A percentile compares a stretch with the other conserved stretches of the same genome.
Evolutionary conservation across 768 basidiomycete genomes (phyloP).

Genomic region (Hirschioporus abietinus): DNA sequence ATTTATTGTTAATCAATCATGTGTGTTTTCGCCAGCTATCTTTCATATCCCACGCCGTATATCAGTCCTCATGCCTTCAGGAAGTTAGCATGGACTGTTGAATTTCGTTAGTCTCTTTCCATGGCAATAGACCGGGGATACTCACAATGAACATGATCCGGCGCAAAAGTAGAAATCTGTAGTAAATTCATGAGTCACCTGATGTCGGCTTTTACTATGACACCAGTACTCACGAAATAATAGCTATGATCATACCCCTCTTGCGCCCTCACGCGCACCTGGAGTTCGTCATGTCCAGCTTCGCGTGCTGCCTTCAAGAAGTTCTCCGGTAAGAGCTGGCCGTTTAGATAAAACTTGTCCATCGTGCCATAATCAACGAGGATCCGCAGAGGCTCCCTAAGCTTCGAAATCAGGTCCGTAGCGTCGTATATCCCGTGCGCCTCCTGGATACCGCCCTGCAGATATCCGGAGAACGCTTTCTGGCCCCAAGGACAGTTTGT

Average conservation of each 20-base stretch:
- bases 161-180: constrained; percentile 84
- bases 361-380: constrained; percentile 82
- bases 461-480: constrained; percentile 86
- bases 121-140: constrained; percentile 15
- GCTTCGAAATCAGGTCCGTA: constrained; percentile 67
- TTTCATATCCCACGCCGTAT: background rate
- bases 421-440: constrained; percentile 76
- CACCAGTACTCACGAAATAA: constrained; percentile 59
- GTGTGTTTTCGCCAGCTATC: background rate
- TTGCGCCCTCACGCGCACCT: constrained; percentile 75
- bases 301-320: constrained; percentile 76
- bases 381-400: constrained; percentile 64
- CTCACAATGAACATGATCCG: constrained; percentile 87
- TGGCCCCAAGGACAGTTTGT: constrained; percentile 85
- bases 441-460: constrained; percentile 71
- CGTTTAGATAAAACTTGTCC: constrained; percentile 80
- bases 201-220: background rate
- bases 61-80: constrained; percentile 56
- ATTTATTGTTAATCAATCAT: background rate
- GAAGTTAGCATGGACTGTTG: constrained; percentile 80
- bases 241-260: constrained; percentile 88
- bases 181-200: background rate
- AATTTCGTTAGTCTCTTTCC: constrained; percentile 19
- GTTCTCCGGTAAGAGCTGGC: constrained; percentile 87
- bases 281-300: constrained; percentile 64